These are phyloP conservation scores for Backusella westeae DNA, from an alignment of 192 early-diverging fungal species.

Conservation along the genomic window DNA sequence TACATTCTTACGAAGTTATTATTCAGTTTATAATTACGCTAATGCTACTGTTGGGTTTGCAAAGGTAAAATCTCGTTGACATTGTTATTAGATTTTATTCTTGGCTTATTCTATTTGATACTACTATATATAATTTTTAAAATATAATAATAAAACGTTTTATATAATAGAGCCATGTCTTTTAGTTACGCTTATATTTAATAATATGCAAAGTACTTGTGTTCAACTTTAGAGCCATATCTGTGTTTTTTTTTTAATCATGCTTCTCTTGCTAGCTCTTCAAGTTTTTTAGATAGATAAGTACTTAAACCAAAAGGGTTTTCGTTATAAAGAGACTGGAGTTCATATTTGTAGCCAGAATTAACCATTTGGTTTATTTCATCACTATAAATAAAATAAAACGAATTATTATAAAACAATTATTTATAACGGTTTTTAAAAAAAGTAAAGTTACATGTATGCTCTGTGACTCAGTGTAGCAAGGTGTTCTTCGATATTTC, in stretches of 20 bases:
- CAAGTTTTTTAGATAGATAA: neutral
- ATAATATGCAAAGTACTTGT: neutral
- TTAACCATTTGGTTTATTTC: neutral
- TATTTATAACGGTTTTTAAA: neutral
- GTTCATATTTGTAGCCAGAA: slow-evolving; percentile 11
- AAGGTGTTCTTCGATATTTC: neutral
- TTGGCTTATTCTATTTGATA: neutral
- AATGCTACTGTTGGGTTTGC: slow-evolving; percentile 42
- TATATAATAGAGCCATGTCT: neutral
- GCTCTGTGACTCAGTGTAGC: neutral
- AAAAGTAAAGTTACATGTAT: slow-evolving; percentile 9
- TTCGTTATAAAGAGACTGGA: slow-evolving; percentile 9
- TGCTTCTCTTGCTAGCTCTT: neutral
- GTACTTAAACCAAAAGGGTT: slow-evolving; percentile 10
- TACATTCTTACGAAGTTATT: slow-evolving; percentile 47
- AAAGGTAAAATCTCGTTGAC: slow-evolving; percentile 4
- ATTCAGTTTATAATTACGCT: slow-evolving; percentile 44
- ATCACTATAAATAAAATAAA: neutral
- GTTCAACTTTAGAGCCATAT: neutral
- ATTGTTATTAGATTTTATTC: neutral
- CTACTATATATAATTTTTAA: too few relatives aligned
- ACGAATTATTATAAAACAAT: neutral
- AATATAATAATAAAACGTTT: too few relatives aligned
- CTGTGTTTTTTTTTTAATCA: neutral
- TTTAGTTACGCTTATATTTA: neutral